Percentiles rank a stretch among this genome's conserved stretches.
These are phyloP conservation scores for Suillus luteus DNA, from an alignment of 768 basidiomycete species.

Conservation along the genomic window DNA sequence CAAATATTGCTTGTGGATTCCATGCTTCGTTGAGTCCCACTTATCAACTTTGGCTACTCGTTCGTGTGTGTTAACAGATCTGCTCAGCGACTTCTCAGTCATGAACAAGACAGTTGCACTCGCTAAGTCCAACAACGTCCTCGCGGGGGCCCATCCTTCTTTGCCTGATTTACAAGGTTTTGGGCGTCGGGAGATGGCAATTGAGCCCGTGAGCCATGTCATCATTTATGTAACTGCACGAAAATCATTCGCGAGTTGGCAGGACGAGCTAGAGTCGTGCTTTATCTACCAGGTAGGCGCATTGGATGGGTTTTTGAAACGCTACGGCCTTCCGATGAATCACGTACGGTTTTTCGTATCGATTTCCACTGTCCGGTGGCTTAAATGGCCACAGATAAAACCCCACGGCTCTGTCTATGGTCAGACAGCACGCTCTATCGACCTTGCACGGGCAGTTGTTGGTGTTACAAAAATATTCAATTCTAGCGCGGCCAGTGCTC, in stretches of 20 bases:
- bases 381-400: slow-evolving; percentile 44
- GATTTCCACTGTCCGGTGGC: background rate
- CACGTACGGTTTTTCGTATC: slow-evolving; percentile 45
- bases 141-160: slow-evolving; percentile 69
- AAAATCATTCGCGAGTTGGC: background rate
- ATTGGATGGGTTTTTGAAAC: slow-evolving; percentile 56
- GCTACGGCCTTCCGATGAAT: slow-evolving; percentile 52
- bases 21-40: slow-evolving; percentile 53
- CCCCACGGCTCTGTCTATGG: slow-evolving; percentile 66
- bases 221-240: background rate
- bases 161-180: slow-evolving; percentile 66
- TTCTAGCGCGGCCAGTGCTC: slow-evolving; percentile 19
- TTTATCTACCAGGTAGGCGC: slow-evolving; percentile 74
- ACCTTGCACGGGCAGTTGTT: slow-evolving; percentile 56
- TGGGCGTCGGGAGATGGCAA: slow-evolving; percentile 63
- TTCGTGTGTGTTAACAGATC: background rate
- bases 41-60: background rate
- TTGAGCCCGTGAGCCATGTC: slow-evolving; percentile 48
- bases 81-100: slow-evolving; percentile 55
- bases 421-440: slow-evolving; percentile 55
- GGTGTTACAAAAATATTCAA: slow-evolving; percentile 54
- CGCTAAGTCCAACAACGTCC: slow-evolving; percentile 56
- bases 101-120: slow-evolving; percentile 64
- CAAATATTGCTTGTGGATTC: slow-evolving; percentile 69
- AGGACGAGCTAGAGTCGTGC: slow-evolving; percentile 59